Evolutionary conservation across 306 rosid species (phyloP).

Genomic region (Rosa lucieae): DNA sequence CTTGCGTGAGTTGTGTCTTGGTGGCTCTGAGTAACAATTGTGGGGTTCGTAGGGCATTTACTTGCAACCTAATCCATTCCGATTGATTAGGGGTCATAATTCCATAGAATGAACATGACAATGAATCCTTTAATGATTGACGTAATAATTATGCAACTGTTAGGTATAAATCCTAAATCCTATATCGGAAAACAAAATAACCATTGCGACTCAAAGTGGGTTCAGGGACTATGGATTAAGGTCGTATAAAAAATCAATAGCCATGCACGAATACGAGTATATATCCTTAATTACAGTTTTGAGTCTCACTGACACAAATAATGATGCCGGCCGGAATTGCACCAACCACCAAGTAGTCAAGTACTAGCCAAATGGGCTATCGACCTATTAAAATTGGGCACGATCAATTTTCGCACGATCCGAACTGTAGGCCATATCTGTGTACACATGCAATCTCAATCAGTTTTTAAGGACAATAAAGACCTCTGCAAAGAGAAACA

Average conservation of each 20-base stretch:
- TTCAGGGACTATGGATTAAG: neutral
- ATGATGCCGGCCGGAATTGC: constrained; percentile 2
- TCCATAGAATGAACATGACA: neutral
- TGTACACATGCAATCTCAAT: neutral
- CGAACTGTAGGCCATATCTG: neutral
- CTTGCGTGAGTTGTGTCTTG: too few species aligned
- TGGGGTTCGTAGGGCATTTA: too few species aligned
- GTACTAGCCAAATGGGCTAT: neutral
- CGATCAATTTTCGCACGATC: neutral
- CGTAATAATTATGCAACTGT: neutral
- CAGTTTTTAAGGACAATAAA: neutral
- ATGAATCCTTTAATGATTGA: neutral
- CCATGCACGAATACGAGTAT: neutral
- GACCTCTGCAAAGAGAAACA: neutral
- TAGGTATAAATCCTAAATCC: neutral
- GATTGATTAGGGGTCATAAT: too few species aligned
- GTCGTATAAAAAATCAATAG: neutral
- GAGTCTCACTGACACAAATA: constrained; percentile 3
- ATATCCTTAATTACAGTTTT: neutral
- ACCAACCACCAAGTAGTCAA: neutral
- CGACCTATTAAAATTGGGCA: neutral
- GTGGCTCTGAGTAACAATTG: too few species aligned
- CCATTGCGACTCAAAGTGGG: neutral
- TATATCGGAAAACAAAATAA: neutral
- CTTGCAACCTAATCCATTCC: too few species aligned